Percentiles rank a stretch among this genome's conserved stretches.
These are phyloP conservation scores for Citrus sp. DNA, from an alignment of 345 rosid species.

Conservation along the genomic window DNA sequence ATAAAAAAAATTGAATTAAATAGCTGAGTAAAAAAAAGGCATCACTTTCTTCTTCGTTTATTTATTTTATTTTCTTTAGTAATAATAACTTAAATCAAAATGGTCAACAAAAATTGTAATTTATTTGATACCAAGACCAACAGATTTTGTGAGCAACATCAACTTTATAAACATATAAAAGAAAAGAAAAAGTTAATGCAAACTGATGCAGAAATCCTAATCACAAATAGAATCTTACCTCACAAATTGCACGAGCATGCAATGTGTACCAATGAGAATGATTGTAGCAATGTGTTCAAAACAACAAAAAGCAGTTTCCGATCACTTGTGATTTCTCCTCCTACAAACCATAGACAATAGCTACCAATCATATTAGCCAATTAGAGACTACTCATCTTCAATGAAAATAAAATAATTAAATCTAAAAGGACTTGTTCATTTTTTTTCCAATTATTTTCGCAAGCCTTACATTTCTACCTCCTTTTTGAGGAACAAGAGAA, in stretches of 20 bases:
- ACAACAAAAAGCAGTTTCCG: constrained; percentile 92
- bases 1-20: too few species aligned
- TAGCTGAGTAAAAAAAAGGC: too few species aligned
- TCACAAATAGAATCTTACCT: too few species aligned
- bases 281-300: constrained; percentile 90
- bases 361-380: neutral
- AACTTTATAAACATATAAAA: too few species aligned
- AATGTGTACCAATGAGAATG: constrained; percentile 73
- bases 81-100: too few species aligned
- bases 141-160: too few species aligned
- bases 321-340: constrained; percentile 92
- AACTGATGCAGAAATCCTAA: too few species aligned
- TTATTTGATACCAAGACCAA: too few species aligned
- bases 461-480: constrained; percentile 87
- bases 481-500: constrained; percentile 96
- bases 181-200: too few species aligned
- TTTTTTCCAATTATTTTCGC: neutral
- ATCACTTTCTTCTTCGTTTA: too few species aligned
- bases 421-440: neutral
- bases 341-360: constrained; percentile 32
- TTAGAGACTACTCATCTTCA: neutral
- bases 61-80: too few species aligned
- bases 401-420: neutral
- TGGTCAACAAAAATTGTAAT: too few species aligned
- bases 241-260: constrained; percentile 33